phyloP scores from a whole-genome alignment of 1,284 basidiomycete species.

The Cutaneotrichosporon daszewskae region DNA sequence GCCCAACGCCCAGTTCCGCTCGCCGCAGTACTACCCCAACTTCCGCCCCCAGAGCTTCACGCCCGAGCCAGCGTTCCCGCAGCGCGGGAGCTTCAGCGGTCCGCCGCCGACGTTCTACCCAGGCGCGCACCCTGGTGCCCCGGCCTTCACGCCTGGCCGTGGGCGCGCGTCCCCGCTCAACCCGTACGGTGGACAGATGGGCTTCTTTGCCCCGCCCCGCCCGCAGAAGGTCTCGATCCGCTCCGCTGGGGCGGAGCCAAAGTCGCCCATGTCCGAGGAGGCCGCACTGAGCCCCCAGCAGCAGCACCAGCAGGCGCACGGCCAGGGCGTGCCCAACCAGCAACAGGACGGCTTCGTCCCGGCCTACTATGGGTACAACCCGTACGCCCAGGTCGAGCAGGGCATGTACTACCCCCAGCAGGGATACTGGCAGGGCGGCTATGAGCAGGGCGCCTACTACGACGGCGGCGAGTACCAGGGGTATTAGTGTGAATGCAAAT shows the following conservation, averaged over 20 bases:
- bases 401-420: conserved; percentile 12
- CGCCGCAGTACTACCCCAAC: conserved; percentile 7
- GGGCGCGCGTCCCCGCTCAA: conserved; percentile 29
- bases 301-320: no score
- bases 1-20: conserved; percentile 50
- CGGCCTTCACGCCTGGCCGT: no score
- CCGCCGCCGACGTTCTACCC: conserved; percentile 8
- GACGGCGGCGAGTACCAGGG: conserved; percentile 25
- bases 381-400: conserved; percentile 18
- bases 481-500: conserved; percentile 5
- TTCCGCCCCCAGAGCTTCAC: conserved; percentile 16
- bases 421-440: conserved; percentile 13
- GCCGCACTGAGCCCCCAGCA: no score
- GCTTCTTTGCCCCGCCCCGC: conserved; percentile 28
- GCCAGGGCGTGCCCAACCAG: no score
- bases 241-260: conserved; percentile 9
- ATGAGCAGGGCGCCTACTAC: conserved; percentile 15
- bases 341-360: conserved; percentile 7
- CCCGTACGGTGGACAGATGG: conserved; percentile 18
- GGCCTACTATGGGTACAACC: conserved; percentile 20
- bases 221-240: conserved; percentile 31
- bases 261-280: conserved; percentile 11
- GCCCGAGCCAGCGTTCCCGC: conserved; percentile 12
- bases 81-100: conserved; percentile 25
- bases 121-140: conserved; percentile 5